Conservation (phyloP, 306 rosid genomes). For the Pyrus betulifolia region DNA sequence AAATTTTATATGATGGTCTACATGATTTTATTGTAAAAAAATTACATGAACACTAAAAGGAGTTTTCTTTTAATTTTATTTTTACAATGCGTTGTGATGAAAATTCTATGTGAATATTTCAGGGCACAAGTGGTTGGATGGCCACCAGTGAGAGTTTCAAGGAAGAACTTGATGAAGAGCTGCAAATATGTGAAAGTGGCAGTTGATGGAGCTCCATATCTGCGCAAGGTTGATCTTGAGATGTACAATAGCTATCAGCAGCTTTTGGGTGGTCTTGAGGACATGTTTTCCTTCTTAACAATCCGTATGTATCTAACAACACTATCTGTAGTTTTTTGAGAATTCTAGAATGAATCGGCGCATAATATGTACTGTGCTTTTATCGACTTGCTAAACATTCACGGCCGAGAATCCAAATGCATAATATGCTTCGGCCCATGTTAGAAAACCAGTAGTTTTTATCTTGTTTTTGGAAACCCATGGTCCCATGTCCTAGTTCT, state of each 20-base stretch:
- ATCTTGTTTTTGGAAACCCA: background rate
- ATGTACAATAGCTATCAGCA: constrained; percentile 38
- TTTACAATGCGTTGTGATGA: background rate
- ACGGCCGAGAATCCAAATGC: background rate
- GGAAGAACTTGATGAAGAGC: constrained; percentile 38
- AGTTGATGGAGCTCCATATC: constrained; percentile 65
- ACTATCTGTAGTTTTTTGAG: no score
- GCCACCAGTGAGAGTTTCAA: constrained; percentile 60
- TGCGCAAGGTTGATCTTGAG: constrained; percentile 59
- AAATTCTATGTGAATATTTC: background rate
- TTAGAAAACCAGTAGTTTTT: background rate
- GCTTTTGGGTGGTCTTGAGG: constrained; percentile 35
- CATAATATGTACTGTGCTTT: no score
- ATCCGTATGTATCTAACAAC: constrained; percentile 29
- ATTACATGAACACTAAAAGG: background rate
- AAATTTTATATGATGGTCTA: no score
- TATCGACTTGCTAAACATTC: no score
- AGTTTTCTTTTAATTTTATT: background rate
- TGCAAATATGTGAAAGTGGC: constrained; percentile 63
- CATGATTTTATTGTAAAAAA: no score
- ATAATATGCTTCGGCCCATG: no score
- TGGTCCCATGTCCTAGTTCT: background rate
- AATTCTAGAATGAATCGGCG: no score
- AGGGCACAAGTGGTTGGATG: constrained; percentile 56
- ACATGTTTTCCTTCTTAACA: constrained; percentile 42